These are phyloP conservation scores for Hortiboletus flavorubellus DNA, from an alignment of 768 basidiomycete genomes.

Conservation along the genomic window DNA sequence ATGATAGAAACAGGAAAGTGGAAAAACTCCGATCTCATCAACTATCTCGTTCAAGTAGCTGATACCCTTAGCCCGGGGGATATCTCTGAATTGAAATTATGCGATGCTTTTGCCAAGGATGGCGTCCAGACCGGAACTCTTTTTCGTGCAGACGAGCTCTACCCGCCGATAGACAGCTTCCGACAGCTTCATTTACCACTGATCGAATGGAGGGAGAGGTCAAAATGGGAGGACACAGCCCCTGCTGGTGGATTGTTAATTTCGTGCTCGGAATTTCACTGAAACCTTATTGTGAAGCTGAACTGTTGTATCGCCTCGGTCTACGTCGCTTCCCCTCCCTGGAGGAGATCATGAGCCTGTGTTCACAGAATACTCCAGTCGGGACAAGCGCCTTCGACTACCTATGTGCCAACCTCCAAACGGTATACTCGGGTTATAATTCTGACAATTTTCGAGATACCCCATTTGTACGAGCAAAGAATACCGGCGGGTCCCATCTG, in stretches of 20 bases:
- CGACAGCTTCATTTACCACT: conserved; percentile 69
- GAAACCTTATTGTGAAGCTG: no score
- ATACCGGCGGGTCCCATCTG: background rate
- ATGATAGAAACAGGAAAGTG: conserved; percentile 5
- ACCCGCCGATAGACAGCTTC: conserved; percentile 73
- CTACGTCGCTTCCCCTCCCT: conserved; percentile 52
- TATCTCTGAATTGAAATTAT: background rate
- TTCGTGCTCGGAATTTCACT: no score
- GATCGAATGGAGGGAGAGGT: conserved; percentile 73
- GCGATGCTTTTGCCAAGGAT: conserved; percentile 52
- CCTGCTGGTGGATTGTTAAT: background rate
- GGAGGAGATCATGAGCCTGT: conserved; percentile 54
- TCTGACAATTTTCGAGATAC: conserved; percentile 32
- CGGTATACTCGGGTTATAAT: conserved; percentile 43
- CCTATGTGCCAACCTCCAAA: conserved; percentile 35
- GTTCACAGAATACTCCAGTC: conserved; percentile 38
- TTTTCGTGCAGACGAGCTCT: conserved; percentile 62
- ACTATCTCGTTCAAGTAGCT: conserved; percentile 3
- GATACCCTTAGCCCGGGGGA: background rate
- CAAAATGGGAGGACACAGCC: conserved; percentile 52
- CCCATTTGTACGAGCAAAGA: conserved; percentile 2
- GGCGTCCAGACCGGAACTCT: background rate
- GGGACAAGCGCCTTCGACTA: conserved; percentile 67
- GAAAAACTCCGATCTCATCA: background rate
- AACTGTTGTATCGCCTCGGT: background rate